Evolutionary conservation across 306 rosid species (phyloP).

Genomic region (Quercus glauca): DNA sequence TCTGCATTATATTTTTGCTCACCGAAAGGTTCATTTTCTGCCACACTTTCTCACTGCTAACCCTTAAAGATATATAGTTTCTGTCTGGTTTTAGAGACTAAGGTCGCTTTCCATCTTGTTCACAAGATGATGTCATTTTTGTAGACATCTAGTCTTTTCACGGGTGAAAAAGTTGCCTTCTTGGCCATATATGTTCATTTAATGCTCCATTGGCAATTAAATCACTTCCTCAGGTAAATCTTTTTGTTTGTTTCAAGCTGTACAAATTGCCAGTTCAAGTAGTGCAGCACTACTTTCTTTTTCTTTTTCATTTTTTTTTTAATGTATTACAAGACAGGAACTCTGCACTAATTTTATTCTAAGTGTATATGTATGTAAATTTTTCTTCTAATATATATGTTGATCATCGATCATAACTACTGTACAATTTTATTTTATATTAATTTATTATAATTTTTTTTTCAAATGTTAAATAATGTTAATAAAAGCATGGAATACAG

Average conservation of each 20-base stretch:
- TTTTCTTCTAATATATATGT: accelerated
- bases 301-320: too few relatives aligned
- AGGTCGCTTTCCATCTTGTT: background rate
- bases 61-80: background rate
- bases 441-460: too few relatives aligned
- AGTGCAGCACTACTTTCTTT: too few relatives aligned
- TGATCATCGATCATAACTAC: too few relatives aligned
- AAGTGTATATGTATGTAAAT: accelerated
- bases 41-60: background rate
- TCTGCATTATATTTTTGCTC: background rate
- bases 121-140: background rate
- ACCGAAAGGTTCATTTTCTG: background rate
- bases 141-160: background rate
- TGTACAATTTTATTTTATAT: too few relatives aligned
- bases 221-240: background rate
- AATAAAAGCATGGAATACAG: too few relatives aligned
- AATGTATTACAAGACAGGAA: too few relatives aligned
- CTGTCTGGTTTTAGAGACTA: background rate
- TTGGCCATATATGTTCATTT: background rate
- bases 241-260: background rate
- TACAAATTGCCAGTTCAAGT: background rate
- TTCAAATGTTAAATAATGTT: too few relatives aligned
- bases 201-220: background rate
- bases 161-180: background rate
- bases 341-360: accelerated